Conservation (phyloP, 2,329 filamentous ascomycete genomes). For the Aspergillus ochraceus region DNA sequence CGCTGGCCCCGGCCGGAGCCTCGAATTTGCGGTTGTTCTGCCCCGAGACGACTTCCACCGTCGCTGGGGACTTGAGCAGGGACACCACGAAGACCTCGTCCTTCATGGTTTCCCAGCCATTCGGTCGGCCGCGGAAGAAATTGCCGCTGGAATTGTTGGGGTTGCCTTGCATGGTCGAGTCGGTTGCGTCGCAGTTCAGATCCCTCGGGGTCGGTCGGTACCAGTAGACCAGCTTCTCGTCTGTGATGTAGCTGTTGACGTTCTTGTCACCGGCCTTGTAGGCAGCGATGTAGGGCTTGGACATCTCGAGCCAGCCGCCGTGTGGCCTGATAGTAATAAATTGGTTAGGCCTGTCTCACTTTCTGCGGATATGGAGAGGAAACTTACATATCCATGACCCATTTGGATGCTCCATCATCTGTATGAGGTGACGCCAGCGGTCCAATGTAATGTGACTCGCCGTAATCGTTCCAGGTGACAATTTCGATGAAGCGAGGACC, state of each 20-base stretch:
- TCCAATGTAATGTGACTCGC: constrained; percentile 57
- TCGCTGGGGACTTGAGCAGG: constrained; percentile 48
- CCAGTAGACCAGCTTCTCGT: constrained; percentile 57
- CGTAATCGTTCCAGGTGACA: constrained; percentile 54
- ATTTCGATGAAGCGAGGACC: constrained; percentile 52
- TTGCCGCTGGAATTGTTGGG: constrained; percentile 51
- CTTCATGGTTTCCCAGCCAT: constrained; percentile 51
- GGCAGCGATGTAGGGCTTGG: constrained; percentile 55
- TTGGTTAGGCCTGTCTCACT: neutral
- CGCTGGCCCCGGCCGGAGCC: constrained; percentile 49
- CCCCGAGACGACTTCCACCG: constrained; percentile 49
- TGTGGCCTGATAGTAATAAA: constrained; percentile 44
- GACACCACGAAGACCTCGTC: constrained; percentile 57
- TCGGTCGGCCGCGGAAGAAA: constrained; percentile 54
- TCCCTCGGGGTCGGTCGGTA: constrained; percentile 52
- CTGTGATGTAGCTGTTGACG: constrained; percentile 40
- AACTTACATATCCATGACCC: constrained; percentile 50
- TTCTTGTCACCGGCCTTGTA: constrained; percentile 49
- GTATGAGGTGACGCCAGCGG: constrained; percentile 45
- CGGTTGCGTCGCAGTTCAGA: constrained; percentile 53
- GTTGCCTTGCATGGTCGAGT: constrained; percentile 47
- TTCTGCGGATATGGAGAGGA: neutral
- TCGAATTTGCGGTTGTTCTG: constrained; percentile 45
- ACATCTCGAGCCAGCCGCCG: constrained; percentile 55
- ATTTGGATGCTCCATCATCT: constrained; percentile 47